These are phyloP conservation scores for Perilla frutescens DNA, from an alignment of 257 asterid genomes.

Conservation along the genomic window DNA sequence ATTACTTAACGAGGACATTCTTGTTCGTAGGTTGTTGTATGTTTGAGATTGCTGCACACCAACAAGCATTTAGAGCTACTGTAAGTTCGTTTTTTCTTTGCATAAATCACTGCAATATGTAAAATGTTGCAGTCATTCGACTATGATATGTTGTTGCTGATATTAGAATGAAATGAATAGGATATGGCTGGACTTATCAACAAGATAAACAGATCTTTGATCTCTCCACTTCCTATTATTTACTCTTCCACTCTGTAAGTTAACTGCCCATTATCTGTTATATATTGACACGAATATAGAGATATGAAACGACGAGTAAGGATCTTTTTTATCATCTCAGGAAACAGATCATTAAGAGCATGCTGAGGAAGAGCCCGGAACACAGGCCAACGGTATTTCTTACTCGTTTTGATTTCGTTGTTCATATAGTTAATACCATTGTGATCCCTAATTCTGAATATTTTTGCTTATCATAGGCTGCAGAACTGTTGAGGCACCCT, in stretches of 20 bases:
- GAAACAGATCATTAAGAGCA: slow-evolving; percentile 90
- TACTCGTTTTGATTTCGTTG: not conserved
- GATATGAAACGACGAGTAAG: slow-evolving; percentile 24
- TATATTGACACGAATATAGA: not conserved
- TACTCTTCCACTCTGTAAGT: slow-evolving; percentile 91
- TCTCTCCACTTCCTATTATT: slow-evolving; percentile 90
- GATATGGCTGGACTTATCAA: slow-evolving; percentile 92
- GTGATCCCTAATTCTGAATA: slow-evolving; percentile 1
- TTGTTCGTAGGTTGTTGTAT: slow-evolving; percentile 78
- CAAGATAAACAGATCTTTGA: slow-evolving; percentile 82
- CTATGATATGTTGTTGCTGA: slow-evolving; percentile 22
- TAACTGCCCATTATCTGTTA: not conserved
- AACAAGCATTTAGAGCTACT: slow-evolving; percentile 85
- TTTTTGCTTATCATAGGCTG: slow-evolving; percentile 56
- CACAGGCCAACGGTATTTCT: slow-evolving; percentile 83
- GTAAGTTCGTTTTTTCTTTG: slow-evolving; percentile 50
- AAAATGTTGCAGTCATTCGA: not conserved
- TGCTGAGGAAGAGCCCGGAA: slow-evolving; percentile 93
- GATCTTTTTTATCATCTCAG: slow-evolving; percentile 46
- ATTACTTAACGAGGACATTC: slow-evolving; percentile 1
- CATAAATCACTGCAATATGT: not conserved
- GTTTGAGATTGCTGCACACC: slow-evolving; percentile 97
- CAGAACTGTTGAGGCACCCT: slow-evolving; percentile 85
- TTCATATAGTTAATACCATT: not conserved
- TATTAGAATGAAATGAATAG: slow-evolving; percentile 46